phyloP scores from a whole-genome alignment of 345 rosid species.

The Crucihimalaya himalaica region DNA sequence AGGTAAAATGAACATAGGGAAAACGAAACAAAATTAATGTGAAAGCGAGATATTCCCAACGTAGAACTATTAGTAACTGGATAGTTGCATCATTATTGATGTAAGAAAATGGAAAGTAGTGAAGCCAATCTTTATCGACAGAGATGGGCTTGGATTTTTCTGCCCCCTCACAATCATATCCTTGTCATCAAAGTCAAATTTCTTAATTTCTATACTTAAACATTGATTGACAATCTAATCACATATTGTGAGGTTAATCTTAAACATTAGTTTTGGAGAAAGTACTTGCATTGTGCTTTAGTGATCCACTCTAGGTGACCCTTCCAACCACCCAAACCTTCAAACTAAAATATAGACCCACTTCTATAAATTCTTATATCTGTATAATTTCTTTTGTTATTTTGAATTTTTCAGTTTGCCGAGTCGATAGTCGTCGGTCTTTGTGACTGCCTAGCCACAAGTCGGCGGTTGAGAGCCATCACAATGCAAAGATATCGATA shows the following conservation, averaged over 20 bases:
- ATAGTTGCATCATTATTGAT: constrained; percentile 29
- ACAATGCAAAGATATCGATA: no score
- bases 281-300: not conserved
- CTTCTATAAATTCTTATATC: no score
- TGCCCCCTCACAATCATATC: constrained; percentile 19
- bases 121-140: constrained; percentile 17
- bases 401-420: no score
- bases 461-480: no score
- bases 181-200: constrained; percentile 21
- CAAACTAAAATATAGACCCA: not conserved
- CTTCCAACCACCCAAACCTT: not conserved
- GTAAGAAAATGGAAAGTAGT: constrained; percentile 33
- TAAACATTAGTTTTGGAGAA: not conserved
- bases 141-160: constrained; percentile 34
- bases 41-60: constrained; percentile 35
- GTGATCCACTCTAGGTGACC: not conserved
- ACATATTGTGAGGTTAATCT: not conserved
- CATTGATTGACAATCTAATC: not conserved
- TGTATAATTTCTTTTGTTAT: no score
- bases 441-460: no score
- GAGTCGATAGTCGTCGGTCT: no score
- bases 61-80: constrained; percentile 7
- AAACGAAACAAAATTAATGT: constrained; percentile 22
- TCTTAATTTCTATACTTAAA: not conserved
- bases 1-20: constrained; percentile 2